Evolutionary conservation across 202 grass and related monocot genomes (phyloP).

Genomic region (Dendrocalamus latiflorus): DNA sequence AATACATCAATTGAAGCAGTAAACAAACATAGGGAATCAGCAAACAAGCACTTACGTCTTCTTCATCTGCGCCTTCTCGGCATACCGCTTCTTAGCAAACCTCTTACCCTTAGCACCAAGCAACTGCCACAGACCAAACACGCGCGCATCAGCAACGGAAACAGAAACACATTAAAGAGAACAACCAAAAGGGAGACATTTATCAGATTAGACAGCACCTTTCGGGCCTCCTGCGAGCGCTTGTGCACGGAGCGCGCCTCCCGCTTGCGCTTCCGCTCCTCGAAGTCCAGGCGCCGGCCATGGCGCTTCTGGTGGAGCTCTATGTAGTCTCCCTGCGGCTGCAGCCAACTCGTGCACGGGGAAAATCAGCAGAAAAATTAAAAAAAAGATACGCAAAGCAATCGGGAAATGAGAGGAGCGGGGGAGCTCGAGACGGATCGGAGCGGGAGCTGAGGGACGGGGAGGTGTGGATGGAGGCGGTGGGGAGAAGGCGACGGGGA

Average conservation of each 20-base stretch:
- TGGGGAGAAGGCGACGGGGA: neutral
- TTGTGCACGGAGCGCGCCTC: no score
- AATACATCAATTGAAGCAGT: neutral
- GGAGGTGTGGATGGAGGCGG: neutral
- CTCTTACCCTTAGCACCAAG: constrained; percentile 87
- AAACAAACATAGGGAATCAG: neutral
- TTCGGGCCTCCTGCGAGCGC: no score
- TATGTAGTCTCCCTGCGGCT: no score
- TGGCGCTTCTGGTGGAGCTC: no score
- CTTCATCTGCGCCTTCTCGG: constrained; percentile 94
- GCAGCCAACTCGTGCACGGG: constrained; percentile 6
- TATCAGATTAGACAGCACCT: no score
- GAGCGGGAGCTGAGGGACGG: neutral
- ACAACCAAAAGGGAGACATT: no score
- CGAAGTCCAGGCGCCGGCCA: no score
- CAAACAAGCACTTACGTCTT: constrained; percentile 64
- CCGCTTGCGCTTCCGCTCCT: no score
- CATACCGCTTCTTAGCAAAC: constrained; percentile 89
- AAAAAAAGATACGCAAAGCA: neutral
- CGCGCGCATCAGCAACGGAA: no score
- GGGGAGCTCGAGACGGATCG: neutral
- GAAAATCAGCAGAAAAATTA: neutral
- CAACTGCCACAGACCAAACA: no score
- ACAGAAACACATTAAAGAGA: no score
- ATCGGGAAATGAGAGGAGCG: neutral